Evolutionary conservation across 768 basidiomycete species (phyloP).

Genomic region (Hypsizygus marmoreus): DNA sequence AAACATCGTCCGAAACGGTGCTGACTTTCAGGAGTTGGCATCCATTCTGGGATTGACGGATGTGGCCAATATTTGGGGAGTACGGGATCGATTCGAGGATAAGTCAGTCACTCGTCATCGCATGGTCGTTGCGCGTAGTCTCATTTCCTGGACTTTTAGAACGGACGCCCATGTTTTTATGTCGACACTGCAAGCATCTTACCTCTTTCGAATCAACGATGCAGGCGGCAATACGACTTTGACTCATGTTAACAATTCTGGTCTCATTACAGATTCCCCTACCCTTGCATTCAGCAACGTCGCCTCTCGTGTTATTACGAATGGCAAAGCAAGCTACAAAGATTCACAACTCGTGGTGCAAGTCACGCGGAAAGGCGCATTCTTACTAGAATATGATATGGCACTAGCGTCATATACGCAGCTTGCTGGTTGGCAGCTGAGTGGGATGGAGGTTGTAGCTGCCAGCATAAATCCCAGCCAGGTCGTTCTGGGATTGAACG

Average conservation of each 20-base stretch:
- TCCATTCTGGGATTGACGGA: slow-evolving; percentile 55
- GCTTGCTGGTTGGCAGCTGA: slow-evolving; percentile 38
- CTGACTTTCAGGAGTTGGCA: slow-evolving; percentile 72
- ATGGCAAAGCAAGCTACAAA: slow-evolving; percentile 30
- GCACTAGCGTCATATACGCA: slow-evolving; percentile 41
- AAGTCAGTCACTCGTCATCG: slow-evolving; percentile 40
- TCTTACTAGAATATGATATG: slow-evolving; percentile 58
- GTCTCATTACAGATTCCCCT: slow-evolving; percentile 48
- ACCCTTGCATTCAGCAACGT: slow-evolving; percentile 72
- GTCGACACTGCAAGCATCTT: slow-evolving; percentile 58
- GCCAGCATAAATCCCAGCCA: slow-evolving; percentile 73
- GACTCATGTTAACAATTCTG: slow-evolving; percentile 28
- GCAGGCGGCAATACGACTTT: slow-evolving; percentile 43
- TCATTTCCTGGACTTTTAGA: slow-evolving; percentile 32
- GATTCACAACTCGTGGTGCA: slow-evolving; percentile 68
- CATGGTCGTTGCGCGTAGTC: slow-evolving; percentile 1
- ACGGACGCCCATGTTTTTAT: slow-evolving; percentile 57
- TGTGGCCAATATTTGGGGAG: slow-evolving; percentile 64
- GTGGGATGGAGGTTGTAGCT: slow-evolving; percentile 54
- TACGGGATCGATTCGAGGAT: slow-evolving; percentile 49
- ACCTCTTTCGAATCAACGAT: slow-evolving; percentile 52
- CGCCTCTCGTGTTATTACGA: slow-evolving; percentile 30
- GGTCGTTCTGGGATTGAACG: slow-evolving; percentile 59
- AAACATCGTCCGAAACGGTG: slow-evolving; percentile 78
- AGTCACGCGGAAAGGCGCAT: slow-evolving; percentile 61